These are phyloP conservation scores for Pythium apleroticum DNA, from an alignment of 352 stramenopile species.

Conservation along the genomic window DNA sequence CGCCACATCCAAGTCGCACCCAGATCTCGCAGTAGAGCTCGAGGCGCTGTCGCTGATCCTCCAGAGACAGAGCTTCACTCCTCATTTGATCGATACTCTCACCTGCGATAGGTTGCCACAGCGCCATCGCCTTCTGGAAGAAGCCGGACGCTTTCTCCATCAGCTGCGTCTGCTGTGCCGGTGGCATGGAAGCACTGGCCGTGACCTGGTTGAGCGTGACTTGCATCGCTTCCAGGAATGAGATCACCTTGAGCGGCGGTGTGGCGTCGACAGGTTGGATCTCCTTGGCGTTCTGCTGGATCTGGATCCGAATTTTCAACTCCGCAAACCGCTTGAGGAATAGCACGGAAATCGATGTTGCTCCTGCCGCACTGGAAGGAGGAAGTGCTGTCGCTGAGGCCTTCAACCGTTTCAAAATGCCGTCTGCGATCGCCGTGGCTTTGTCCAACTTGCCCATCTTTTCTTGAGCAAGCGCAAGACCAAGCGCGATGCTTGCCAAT, in stretches of 20 bases:
- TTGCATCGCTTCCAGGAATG: slow-evolving; percentile 59
- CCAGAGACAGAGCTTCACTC: slow-evolving; percentile 28
- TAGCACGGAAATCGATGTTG: slow-evolving; percentile 25
- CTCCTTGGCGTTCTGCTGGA: slow-evolving; percentile 75
- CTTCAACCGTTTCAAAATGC: slow-evolving; percentile 55
- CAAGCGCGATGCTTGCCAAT: slow-evolving; percentile 47
- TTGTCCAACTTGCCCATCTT: slow-evolving; percentile 50
- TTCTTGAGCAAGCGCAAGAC: slow-evolving; percentile 54
- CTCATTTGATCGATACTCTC: slow-evolving; percentile 38
- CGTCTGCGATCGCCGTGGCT: slow-evolving; percentile 44
- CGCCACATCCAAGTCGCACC: slow-evolving; percentile 60
- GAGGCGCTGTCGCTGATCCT: slow-evolving; percentile 58
- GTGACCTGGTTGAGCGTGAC: slow-evolving; percentile 14
- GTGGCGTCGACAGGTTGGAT: slow-evolving; percentile 42
- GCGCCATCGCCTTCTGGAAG: slow-evolving; percentile 54
- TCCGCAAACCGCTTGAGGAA: slow-evolving; percentile 70
- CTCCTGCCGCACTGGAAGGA: not conserved
- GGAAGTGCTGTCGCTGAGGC: not conserved
- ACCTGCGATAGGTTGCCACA: slow-evolving; percentile 45
- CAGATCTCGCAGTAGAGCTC: slow-evolving; percentile 74
- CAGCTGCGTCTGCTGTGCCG: slow-evolving; percentile 30
- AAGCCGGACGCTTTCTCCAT: slow-evolving; percentile 48
- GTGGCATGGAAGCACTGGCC: not conserved
- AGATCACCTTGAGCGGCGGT: slow-evolving; percentile 44
- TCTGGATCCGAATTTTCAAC: slow-evolving; percentile 57